Conservation (phyloP, 192 early-diverging fungal genomes). For the Funneliformis mosseae region DNA sequence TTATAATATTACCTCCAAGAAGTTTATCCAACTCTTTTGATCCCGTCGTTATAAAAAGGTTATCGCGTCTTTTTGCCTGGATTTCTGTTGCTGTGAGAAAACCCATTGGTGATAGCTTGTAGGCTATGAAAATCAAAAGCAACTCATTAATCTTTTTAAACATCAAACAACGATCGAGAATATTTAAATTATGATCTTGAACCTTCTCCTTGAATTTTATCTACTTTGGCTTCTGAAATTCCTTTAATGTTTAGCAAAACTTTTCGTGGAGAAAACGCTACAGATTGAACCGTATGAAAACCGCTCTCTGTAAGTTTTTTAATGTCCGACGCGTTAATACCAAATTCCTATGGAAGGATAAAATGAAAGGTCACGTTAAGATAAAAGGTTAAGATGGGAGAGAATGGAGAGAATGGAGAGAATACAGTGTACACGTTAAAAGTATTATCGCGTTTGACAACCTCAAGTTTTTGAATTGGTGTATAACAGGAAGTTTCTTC, state of each 20-base stretch:
- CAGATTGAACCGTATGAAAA: slow-evolving; percentile 87
- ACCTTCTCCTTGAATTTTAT: slow-evolving; percentile 92
- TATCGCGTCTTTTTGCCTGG: slow-evolving; percentile 77
- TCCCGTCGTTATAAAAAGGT: slow-evolving; percentile 86
- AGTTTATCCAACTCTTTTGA: slow-evolving; percentile 90
- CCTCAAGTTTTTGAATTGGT: slow-evolving; percentile 1
- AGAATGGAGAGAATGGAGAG: no score
- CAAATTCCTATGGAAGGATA: slow-evolving; percentile 55
- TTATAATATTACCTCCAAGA: slow-evolving; percentile 68
- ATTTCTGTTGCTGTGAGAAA: slow-evolving; percentile 95
- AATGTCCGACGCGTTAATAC: slow-evolving; percentile 69
- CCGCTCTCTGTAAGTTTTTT: slow-evolving; percentile 89
- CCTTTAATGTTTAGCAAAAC: slow-evolving; percentile 86
- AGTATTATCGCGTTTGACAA: not conserved
- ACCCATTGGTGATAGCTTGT: slow-evolving; percentile 91
- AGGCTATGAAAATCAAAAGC: slow-evolving; percentile 53
- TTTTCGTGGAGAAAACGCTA: slow-evolving; percentile 94
- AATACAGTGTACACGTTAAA: not conserved
- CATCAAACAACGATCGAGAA: not conserved
- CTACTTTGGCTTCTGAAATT: slow-evolving; percentile 93
- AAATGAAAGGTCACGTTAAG: not conserved
- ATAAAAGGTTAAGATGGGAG: not conserved
- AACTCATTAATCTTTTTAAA: slow-evolving; percentile 21
- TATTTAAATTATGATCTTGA: not conserved
- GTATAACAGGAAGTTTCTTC: not conserved